A percentile compares a stretch with the other conserved stretches of the same genome.
Conservation (phyloP, 148 eudicot genomes). For the Amaranthus hypochondriacus region DNA sequence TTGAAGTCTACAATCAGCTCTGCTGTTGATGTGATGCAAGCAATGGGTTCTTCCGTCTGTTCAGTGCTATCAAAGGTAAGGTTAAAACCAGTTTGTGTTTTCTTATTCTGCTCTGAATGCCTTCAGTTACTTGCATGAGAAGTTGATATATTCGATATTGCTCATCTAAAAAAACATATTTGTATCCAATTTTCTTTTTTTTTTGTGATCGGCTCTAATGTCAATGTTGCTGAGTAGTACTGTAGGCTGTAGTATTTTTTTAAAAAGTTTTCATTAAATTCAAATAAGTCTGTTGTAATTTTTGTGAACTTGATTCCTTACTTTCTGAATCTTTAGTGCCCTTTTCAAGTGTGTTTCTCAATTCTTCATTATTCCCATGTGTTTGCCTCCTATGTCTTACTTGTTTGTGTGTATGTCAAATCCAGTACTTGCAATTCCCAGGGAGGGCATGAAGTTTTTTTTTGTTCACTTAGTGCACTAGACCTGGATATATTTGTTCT, state of each 20-base stretch:
- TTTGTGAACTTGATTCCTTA: no score
- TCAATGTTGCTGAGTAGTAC: background rate
- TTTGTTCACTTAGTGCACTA: background rate
- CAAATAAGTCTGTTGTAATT: no score
- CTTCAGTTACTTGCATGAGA: background rate
- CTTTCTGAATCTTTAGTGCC: no score
- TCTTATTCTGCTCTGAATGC: background rate
- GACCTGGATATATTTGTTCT: background rate
- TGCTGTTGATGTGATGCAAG: conserved; percentile 79
- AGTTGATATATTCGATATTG: background rate
- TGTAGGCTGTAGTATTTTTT: no score
- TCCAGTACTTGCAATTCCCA: background rate
- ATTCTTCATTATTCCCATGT: no score
- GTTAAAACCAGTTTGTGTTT: background rate
- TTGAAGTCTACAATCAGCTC: conserved; percentile 68
- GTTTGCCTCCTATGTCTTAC: background rate
- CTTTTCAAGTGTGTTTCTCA: no score
- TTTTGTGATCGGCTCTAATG: conserved; percentile 2
- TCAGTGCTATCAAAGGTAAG: conserved; percentile 60
- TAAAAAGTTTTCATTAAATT: no score
- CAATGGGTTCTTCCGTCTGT: conserved; percentile 67
- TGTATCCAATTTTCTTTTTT: background rate
- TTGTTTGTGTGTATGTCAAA: background rate
- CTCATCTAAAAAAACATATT: background rate
- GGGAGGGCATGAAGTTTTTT: background rate